Percentiles rank a stretch among this genome's conserved stretches.
phyloP scores from a whole-genome alignment of 495 filamentous ascomycete species.

The Penicillium bovifimosum region DNA sequence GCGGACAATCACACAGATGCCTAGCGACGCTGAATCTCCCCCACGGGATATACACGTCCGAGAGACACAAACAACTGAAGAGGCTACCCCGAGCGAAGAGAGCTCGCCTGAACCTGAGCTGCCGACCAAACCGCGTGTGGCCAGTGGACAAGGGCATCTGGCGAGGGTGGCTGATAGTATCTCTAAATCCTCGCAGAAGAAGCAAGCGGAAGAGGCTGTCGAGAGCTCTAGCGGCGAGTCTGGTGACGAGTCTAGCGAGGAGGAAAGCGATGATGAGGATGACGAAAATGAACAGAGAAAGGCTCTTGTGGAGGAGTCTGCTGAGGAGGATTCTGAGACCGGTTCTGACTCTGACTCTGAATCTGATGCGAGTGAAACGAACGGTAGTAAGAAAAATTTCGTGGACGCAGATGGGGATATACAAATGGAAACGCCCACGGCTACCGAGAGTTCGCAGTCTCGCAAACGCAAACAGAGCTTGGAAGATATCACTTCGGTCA shows the following conservation, averaged over 20 bases:
- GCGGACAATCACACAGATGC: not conserved
- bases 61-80: not conserved
- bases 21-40: not conserved
- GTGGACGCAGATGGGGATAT: not conserved
- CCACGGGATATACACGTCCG: not conserved
- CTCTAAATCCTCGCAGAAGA: not conserved
- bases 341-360: not conserved
- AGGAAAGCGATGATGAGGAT: not conserved
- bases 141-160: not conserved
- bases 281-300: conserved; percentile 1
- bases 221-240: not conserved
- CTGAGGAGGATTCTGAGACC: not conserved
- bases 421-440: not conserved
- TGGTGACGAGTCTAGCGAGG: conserved; percentile 5
- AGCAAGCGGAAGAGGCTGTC: not conserved
- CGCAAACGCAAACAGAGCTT: conserved; percentile 28
- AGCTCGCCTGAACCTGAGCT: not conserved
- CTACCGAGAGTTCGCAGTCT: not conserved
- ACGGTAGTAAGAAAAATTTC: not conserved
- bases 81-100: not conserved
- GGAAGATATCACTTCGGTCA: conserved; percentile 16
- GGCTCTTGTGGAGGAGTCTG: not conserved
- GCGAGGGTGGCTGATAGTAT: not conserved
- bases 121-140: not conserved
- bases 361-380: not conserved